These are phyloP conservation scores for Xylaria sp. DNA, from an alignment of 2,329 filamentous ascomycete species.

Conservation along the genomic window DNA sequence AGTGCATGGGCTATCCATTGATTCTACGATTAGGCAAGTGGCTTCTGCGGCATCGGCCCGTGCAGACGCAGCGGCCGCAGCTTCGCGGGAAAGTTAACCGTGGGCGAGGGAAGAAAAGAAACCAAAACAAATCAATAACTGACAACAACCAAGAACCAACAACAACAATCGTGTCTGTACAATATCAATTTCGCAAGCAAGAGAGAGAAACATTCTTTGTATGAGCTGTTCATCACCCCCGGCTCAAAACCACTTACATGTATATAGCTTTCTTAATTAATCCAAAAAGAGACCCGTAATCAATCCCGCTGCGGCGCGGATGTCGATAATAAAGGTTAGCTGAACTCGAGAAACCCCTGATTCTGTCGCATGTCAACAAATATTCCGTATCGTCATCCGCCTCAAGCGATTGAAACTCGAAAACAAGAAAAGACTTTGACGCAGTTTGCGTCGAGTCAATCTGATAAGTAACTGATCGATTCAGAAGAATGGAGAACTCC, in stretches of 20 bases:
- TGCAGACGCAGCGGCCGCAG: slow-evolving; percentile 12
- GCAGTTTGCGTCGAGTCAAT: no score
- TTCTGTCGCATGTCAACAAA: background rate
- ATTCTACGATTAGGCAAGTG: slow-evolving; percentile 34
- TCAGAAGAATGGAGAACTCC: no score
- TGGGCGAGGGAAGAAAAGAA: no score
- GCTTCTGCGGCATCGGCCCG: slow-evolving; percentile 30
- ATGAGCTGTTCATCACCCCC: background rate
- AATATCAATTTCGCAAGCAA: no score
- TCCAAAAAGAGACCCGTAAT: background rate
- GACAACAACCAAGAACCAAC: no score
- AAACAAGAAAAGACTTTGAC: no score
- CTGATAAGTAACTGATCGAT: no score
- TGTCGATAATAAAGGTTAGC: background rate
- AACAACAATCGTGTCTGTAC: no score
- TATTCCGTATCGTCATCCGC: background rate
- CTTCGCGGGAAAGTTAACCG: slow-evolving; percentile 15
- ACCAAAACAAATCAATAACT: no score
- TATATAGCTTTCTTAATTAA: slow-evolving; percentile 8
- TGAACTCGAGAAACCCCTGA: background rate
- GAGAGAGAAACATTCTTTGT: no score
- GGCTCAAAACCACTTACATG: slow-evolving; percentile 1
- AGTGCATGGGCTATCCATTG: slow-evolving; percentile 9
- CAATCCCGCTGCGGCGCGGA: background rate
- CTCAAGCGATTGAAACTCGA: background rate